These are phyloP conservation scores for Psilocybe cubensis DNA, from an alignment of 768 basidiomycete species.

Conservation along the genomic window DNA sequence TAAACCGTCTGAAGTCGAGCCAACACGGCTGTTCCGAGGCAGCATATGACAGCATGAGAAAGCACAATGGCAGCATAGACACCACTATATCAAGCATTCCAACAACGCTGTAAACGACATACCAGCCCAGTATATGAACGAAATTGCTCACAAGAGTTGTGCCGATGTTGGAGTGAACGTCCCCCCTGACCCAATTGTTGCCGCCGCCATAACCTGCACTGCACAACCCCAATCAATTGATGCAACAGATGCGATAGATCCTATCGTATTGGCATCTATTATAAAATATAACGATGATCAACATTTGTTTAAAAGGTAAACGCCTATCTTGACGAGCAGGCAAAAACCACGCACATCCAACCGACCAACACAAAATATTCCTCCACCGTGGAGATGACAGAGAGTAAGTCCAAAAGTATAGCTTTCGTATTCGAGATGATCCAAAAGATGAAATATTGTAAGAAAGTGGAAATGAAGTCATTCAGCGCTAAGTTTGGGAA, in stretches of 20 bases:
- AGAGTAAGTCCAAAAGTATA: conserved; percentile 58
- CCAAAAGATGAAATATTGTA: neutral
- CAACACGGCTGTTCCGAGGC: conserved; percentile 64
- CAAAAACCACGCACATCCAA: conserved; percentile 44
- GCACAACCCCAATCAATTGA: conserved; percentile 73
- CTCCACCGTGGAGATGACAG: conserved; percentile 46
- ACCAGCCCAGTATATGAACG: neutral
- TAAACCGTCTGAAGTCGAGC: conserved; percentile 75
- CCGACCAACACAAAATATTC: conserved; percentile 55
- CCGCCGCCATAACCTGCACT: conserved; percentile 66
- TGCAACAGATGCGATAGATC: conserved; percentile 50
- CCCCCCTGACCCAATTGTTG: conserved; percentile 53
- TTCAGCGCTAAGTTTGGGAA: neutral
- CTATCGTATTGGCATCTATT: conserved; percentile 56
- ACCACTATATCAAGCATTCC: conserved; percentile 44
- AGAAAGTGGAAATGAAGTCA: neutral
- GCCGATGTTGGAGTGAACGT: conserved; percentile 44
- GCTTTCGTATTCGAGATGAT: conserved; percentile 23
- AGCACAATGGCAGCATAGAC: conserved; percentile 66
- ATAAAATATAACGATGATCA: neutral
- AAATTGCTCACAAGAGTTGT: conserved; percentile 45
- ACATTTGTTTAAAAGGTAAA: neutral
- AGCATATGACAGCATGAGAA: conserved; percentile 66
- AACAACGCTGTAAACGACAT: neutral
- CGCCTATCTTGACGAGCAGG: neutral